A percentile compares a stretch with the other conserved stretches of the same genome.
phyloP scores from a whole-genome alignment of 306 rosid genomes.

The Cucumis hystrix region DNA sequence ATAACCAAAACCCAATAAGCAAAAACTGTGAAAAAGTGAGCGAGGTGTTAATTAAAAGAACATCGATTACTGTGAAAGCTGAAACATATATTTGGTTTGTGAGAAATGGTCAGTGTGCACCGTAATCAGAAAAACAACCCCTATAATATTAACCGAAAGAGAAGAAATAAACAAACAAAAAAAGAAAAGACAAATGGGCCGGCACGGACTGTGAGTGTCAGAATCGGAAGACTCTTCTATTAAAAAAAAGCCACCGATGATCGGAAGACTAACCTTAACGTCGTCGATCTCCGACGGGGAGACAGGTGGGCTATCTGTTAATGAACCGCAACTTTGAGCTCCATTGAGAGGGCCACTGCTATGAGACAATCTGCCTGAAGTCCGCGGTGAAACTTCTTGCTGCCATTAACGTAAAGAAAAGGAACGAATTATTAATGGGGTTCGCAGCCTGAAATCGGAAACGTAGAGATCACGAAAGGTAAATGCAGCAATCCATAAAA shows the following conservation, averaged over 20 bases:
- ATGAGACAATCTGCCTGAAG: slow-evolving; percentile 88
- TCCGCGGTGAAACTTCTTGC: slow-evolving; percentile 85
- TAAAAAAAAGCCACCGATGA: background rate
- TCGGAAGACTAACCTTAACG: slow-evolving; percentile 41
- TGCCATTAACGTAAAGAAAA: slow-evolving; percentile 7
- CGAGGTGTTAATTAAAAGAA: slow-evolving; percentile 16
- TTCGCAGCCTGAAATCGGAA: background rate
- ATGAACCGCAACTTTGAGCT: slow-evolving; percentile 61
- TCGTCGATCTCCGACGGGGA: slow-evolving; percentile 89
- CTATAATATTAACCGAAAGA: background rate
- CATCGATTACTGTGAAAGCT: slow-evolving; percentile 63
- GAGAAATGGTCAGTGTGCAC: slow-evolving; percentile 14
- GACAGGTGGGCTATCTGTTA: slow-evolving; percentile 86
- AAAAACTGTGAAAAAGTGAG: background rate
- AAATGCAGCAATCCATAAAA: background rate
- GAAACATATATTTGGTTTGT: slow-evolving; percentile 16
- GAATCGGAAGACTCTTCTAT: background rate
- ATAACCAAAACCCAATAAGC: background rate
- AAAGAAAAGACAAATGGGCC: slow-evolving; percentile 1
- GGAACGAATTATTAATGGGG: background rate
- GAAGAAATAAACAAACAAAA: background rate
- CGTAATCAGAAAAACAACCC: background rate
- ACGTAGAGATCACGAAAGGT: slow-evolving; percentile 2
- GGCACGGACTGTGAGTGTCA: slow-evolving; percentile 1
- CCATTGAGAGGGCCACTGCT: slow-evolving; percentile 97